These are phyloP conservation scores for Annulohypoxylon truncatum DNA, from an alignment of 2,329 filamentous ascomycete genomes.

Conservation along the genomic window DNA sequence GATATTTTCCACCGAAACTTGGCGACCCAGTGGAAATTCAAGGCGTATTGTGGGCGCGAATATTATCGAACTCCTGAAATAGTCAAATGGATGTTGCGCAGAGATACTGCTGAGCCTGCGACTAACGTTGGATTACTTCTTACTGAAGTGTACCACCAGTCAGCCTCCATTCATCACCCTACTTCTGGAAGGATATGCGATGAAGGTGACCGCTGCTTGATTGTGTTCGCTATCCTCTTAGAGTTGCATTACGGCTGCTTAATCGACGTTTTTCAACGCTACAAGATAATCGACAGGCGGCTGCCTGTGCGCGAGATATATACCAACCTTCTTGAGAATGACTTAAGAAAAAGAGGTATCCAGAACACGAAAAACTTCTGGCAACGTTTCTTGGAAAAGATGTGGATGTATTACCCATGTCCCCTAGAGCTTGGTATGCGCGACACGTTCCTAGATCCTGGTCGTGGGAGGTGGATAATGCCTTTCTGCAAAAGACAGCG, in stretches of 20 bases:
- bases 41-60: conserved; percentile 17
- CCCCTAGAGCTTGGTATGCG: conserved; percentile 1
- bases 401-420: conserved; percentile 21
- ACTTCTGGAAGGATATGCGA: background rate
- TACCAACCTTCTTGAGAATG: background rate
- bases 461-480: conserved; percentile 22
- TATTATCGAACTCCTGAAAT: conserved; percentile 13
- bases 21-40: conserved; percentile 12
- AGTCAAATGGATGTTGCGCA: conserved; percentile 16
- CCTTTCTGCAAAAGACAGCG: conserved; percentile 25
- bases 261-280: conserved; percentile 11
- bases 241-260: conserved; percentile 11
- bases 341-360: background rate
- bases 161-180: background rate
- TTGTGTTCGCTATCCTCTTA: conserved; percentile 20
- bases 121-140: conserved; percentile 17
- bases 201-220: conserved; percentile 1
- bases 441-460: conserved; percentile 7
- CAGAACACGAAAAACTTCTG: background rate
- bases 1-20: conserved; percentile 9
- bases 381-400: conserved; percentile 11
- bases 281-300: background rate
- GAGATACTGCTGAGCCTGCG: background rate
- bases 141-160: background rate
- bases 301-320: background rate